These are phyloP conservation scores for Aphanoascus verrucosus DNA, from an alignment of 2,329 filamentous ascomycete genomes.

Conservation along the genomic window DNA sequence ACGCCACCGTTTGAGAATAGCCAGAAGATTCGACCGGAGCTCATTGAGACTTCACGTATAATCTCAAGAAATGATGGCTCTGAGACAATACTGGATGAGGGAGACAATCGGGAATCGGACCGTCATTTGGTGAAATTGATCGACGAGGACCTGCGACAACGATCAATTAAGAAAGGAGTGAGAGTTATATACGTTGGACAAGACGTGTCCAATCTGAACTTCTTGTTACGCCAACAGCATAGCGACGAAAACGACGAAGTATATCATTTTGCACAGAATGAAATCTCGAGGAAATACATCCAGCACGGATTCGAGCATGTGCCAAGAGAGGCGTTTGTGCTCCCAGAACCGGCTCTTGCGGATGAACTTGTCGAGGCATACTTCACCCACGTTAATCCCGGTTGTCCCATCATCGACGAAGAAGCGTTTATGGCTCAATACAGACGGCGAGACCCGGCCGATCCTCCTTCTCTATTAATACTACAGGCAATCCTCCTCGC, in stretches of 20 bases:
- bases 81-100: slow-evolving; percentile 29
- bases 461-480: slow-evolving; percentile 40
- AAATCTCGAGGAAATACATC: slow-evolving; percentile 35
- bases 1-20: not conserved
- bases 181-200: slow-evolving; percentile 47
- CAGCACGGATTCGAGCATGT: slow-evolving; percentile 38
- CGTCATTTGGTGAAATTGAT: slow-evolving; percentile 43
- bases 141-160: slow-evolving; percentile 37
- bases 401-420: slow-evolving; percentile 45
- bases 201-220: slow-evolving; percentile 47
- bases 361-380: slow-evolving; percentile 44
- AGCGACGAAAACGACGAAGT: slow-evolving; percentile 32
- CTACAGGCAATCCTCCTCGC: slow-evolving; percentile 44
- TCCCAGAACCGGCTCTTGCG: slow-evolving; percentile 40
- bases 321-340: slow-evolving; percentile 39
- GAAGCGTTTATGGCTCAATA: slow-evolving; percentile 44
- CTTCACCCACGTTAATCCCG: slow-evolving; percentile 42
- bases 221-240: slow-evolving; percentile 43
- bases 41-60: slow-evolving; percentile 17
- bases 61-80: slow-evolving; percentile 21
- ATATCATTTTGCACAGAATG: slow-evolving; percentile 36
- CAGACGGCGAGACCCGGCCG: slow-evolving; percentile 35
- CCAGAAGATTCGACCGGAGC: slow-evolving; percentile 11
- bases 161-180: slow-evolving; percentile 40
- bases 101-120: slow-evolving; percentile 34